Evolutionary conservation across 202 grass and related monocot genomes (phyloP).

Genomic region (Dendrocalamus latiflorus): DNA sequence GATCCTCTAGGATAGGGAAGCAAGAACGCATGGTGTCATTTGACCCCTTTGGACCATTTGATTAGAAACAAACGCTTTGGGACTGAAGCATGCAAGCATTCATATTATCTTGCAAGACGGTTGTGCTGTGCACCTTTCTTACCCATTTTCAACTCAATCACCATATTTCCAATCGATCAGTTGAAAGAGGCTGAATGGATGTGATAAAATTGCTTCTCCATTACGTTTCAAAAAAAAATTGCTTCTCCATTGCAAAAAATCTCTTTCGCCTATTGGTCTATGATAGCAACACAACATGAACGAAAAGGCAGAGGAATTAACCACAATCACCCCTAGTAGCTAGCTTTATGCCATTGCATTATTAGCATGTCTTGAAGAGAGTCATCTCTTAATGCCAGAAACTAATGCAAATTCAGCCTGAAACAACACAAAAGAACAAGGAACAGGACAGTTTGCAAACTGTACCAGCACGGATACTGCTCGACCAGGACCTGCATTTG

Average conservation of each 20-base stretch:
- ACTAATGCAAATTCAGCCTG: neutral
- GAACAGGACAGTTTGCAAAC: neutral
- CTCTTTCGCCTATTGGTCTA: neutral
- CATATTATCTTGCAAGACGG: neutral
- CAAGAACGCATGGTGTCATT: neutral
- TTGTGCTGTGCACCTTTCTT: neutral
- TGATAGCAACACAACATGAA: neutral
- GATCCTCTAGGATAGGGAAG: neutral
- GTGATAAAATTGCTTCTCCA: neutral
- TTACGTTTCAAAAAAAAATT: too few species aligned
- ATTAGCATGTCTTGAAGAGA: neutral
- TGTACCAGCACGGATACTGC: constrained; percentile 73
- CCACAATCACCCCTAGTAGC: neutral
- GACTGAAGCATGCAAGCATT: neutral
- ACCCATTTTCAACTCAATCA: neutral
- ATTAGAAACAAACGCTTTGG: neutral
- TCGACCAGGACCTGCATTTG: constrained; percentile 74
- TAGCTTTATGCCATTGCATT: neutral
- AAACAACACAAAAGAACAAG: neutral
- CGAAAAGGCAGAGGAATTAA: neutral
- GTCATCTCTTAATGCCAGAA: neutral
- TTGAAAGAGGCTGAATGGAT: neutral
- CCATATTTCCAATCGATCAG: neutral
- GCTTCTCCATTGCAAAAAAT: neutral
- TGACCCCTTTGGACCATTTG: neutral